A percentile compares a stretch with the other conserved stretches of the same genome.
Evolutionary conservation across 306 rosid genomes (phyloP).

Genomic region (Trichosanthes cucumerina): DNA sequence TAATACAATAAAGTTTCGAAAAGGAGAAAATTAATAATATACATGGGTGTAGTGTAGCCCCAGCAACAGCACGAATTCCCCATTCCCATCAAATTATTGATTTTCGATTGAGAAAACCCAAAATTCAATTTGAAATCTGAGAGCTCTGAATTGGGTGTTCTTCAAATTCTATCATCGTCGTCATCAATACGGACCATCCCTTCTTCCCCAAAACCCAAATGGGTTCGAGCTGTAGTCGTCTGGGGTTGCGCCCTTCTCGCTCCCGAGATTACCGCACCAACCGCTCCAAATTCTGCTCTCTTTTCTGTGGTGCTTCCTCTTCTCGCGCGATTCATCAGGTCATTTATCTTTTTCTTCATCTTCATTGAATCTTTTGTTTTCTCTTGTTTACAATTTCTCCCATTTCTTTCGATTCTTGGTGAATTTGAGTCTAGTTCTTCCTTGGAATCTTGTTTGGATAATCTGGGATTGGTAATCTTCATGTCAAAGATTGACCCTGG

Average conservation of each 20-base stretch:
- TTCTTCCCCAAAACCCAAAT: slow-evolving; percentile 20
- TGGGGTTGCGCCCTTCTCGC: slow-evolving; percentile 46
- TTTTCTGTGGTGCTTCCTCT: slow-evolving; percentile 66
- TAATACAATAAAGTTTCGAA: neutral
- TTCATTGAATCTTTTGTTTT: neutral
- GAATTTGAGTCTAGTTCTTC: neutral
- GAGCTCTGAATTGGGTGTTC: neutral
- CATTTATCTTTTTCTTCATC: neutral
- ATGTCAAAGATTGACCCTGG: neutral
- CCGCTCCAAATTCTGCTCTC: slow-evolving; percentile 54
- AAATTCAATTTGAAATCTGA: neutral
- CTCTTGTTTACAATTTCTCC: neutral
- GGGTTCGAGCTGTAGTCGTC: slow-evolving; percentile 67
- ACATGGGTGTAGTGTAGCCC: neutral
- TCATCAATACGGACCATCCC: neutral
- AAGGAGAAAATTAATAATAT: neutral
- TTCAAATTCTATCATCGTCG: neutral
- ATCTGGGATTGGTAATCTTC: neutral
- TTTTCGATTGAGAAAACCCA: neutral
- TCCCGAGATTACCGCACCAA: slow-evolving; percentile 43
- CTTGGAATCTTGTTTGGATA: neutral
- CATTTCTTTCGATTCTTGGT: neutral
- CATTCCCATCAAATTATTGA: neutral
- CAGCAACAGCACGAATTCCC: neutral
- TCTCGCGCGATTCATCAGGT: slow-evolving; percentile 39